Conservation (phyloP, 371 early-diverging fungal species). For the Apophysomyces sp. region DNA sequence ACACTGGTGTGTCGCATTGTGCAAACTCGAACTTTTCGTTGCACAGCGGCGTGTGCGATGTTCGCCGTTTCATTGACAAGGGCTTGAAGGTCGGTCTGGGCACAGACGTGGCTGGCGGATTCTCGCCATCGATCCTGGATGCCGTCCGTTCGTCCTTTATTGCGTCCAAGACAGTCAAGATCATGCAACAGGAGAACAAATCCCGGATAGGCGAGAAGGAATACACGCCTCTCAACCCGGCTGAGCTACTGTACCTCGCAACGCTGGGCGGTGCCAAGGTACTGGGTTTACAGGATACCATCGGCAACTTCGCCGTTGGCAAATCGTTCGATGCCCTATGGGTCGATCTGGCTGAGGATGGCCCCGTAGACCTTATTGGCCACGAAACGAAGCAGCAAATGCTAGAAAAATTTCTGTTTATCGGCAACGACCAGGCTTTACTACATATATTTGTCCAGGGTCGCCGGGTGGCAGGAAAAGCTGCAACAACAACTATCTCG, state of each 20-base stretch:
- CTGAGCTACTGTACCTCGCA: conserved; percentile 82
- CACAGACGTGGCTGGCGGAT: conserved; percentile 92
- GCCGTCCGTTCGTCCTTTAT: conserved; percentile 79
- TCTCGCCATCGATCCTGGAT: conserved; percentile 79
- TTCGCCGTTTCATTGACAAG: conserved; percentile 66
- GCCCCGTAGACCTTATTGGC: conserved; percentile 54
- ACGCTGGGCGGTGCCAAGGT: conserved; percentile 89
- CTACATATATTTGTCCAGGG: conserved; percentile 63
- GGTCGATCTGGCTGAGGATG: conserved; percentile 55
- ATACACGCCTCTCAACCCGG: conserved; percentile 29
- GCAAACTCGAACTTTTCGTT: conserved; percentile 89
- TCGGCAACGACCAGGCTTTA: conserved; percentile 63
- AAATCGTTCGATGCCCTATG: conserved; percentile 92
- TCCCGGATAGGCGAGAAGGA: conserved; percentile 8
- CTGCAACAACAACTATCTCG: neutral
- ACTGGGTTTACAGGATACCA: conserved; percentile 62
- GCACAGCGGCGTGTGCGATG: conserved; percentile 80
- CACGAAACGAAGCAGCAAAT: conserved; percentile 36
- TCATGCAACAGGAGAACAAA: conserved; percentile 32
- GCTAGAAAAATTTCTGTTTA: conserved; percentile 67
- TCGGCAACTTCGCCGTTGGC: conserved; percentile 81
- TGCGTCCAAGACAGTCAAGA: conserved; percentile 59
- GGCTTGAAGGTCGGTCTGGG: conserved; percentile 89
- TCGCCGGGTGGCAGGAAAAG: conserved; percentile 35
- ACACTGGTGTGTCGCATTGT: conserved; percentile 86